Base-by-base conservation (phyloP, 1,284 basidiomycete species). In the Dichomitus squalens region DNA sequence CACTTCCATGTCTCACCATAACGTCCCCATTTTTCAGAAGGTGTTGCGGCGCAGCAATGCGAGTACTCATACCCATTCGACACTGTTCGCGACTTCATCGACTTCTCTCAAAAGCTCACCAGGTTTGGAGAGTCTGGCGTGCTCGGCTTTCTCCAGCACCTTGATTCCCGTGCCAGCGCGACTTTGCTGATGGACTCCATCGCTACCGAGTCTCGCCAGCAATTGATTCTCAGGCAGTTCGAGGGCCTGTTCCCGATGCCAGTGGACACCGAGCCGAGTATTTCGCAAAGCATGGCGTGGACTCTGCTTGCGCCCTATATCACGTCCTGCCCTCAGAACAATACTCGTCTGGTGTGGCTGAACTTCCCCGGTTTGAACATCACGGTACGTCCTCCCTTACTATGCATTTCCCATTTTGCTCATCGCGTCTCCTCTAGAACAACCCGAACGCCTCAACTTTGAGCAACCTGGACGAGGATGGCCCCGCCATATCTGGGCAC, bases 161-260 rank as follows among this genome's bases (percentile, higher is more conserved):
- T 91, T 38, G 75, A 89, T 69, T 84, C 83, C 21, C 76, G 85
- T 20, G 75, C 81, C 3, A 69, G 80, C 3, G 86, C 86, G 1
- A 73, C 80, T 49, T 71, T 89, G 9, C 72, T 89, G 11, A 68
- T 83, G 3, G 82, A 88, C 67, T 77, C 80, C 5, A 84, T 90
- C 63, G 78, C 84, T 0, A 85, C 82, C n/a, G 86, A 89, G 71
- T 82, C 76, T 6, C 75, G 87, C 11, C 86, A 90, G 70, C 84
- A 90, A 72, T 82, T 87, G 81, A 76, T 81, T 46, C 86, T 89
- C 76, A 71, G 86, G 12, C 86, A 88, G 67, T 80, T 87, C 50
- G 78, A 84, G 57, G 85, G 86, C 0, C 67, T 84, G 1, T 85
- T 85, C 76, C 85, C 84, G 1, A 83, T 85, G 80, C 81, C 85